These are phyloP conservation scores for Pythium grandisporangium DNA, from an alignment of 352 stramenopile species.

Conservation along the genomic window DNA sequence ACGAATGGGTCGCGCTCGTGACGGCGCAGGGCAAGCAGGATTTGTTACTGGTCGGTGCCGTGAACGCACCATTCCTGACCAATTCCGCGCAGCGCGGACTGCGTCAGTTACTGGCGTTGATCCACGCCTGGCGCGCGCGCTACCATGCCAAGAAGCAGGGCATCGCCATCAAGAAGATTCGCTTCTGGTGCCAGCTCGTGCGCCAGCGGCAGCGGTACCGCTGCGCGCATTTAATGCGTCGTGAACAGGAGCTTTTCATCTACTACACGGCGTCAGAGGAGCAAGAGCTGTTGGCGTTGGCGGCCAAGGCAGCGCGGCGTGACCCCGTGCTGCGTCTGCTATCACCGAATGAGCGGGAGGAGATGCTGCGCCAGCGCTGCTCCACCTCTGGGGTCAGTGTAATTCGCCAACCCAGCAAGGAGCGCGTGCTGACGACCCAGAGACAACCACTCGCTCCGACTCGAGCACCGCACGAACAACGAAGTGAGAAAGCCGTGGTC, in stretches of 20 bases:
- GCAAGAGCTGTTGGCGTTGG: constrained; percentile 40
- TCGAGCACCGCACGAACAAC: constrained; percentile 3
- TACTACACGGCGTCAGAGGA: constrained; percentile 63
- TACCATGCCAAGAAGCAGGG: constrained; percentile 48
- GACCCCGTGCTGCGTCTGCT: constrained; percentile 61
- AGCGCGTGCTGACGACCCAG: constrained; percentile 8
- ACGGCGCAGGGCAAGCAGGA: constrained; percentile 27
- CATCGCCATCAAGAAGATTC: constrained; percentile 67
- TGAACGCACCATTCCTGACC: constrained; percentile 17
- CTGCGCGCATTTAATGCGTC: constrained; percentile 32
- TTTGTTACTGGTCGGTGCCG: constrained; percentile 31
- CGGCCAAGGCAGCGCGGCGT: constrained; percentile 30
- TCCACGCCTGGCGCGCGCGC: constrained; percentile 44
- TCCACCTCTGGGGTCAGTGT: constrained; percentile 45
- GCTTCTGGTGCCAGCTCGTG: constrained; percentile 70
- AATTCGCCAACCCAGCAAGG: constrained; percentile 29
- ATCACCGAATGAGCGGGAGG: constrained; percentile 24
- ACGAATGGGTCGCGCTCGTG: constrained; percentile 43
- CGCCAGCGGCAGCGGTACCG: constrained; percentile 52
- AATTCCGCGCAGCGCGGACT: constrained; percentile 28
- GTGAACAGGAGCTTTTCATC: constrained; percentile 62
- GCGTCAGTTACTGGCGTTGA: constrained; percentile 32
- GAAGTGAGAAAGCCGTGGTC: constrained; percentile 2
- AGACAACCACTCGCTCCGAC: too few relatives aligned
- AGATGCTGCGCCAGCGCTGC: constrained; percentile 38